These are phyloP conservation scores for Calvatia gigantea DNA, from an alignment of 768 basidiomycete species.

Conservation along the genomic window DNA sequence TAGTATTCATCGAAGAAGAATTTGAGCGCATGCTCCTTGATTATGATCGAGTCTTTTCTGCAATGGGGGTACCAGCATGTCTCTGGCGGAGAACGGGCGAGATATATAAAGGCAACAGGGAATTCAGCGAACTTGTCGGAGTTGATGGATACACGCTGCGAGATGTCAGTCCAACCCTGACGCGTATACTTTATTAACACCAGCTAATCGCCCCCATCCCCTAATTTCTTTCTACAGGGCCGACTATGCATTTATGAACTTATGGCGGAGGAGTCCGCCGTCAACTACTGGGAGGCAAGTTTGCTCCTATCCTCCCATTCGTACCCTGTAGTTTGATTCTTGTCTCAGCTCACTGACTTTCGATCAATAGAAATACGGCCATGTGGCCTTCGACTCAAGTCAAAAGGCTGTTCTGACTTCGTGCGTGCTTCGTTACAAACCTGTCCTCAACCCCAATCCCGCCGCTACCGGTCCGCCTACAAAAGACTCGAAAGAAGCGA, in stretches of 20 bases:
- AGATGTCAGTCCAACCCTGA: slow-evolving; percentile 50
- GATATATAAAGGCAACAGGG: slow-evolving; percentile 97
- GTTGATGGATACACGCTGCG: slow-evolving; percentile 85
- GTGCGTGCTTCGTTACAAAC: slow-evolving; percentile 82
- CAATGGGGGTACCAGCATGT: slow-evolving; percentile 96
- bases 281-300: slow-evolving; percentile 93
- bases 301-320: not conserved
- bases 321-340: not conserved
- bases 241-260: slow-evolving; percentile 95
- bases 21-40: slow-evolving; percentile 94
- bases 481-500: slow-evolving; percentile 12
- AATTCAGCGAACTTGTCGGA: slow-evolving; percentile 89
- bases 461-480: slow-evolving; percentile 5
- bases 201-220: not conserved
- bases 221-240: slow-evolving; percentile 50
- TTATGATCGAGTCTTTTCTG: slow-evolving; percentile 91
- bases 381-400: slow-evolving; percentile 86
- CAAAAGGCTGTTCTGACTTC: slow-evolving; percentile 94
- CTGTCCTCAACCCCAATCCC: slow-evolving; percentile 42
- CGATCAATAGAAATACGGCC: slow-evolving; percentile 80
- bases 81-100: slow-evolving; percentile 96
- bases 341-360: not conserved
- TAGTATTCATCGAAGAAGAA: slow-evolving; percentile 96
- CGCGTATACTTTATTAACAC: not conserved
- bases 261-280: slow-evolving; percentile 96